Percentiles rank a stretch among this genome's conserved stretches.
Evolutionary conservation across 2,329 filamentous ascomycete species (phyloP).

Genomic region (Chrysoporthe deuterocubensis): DNA sequence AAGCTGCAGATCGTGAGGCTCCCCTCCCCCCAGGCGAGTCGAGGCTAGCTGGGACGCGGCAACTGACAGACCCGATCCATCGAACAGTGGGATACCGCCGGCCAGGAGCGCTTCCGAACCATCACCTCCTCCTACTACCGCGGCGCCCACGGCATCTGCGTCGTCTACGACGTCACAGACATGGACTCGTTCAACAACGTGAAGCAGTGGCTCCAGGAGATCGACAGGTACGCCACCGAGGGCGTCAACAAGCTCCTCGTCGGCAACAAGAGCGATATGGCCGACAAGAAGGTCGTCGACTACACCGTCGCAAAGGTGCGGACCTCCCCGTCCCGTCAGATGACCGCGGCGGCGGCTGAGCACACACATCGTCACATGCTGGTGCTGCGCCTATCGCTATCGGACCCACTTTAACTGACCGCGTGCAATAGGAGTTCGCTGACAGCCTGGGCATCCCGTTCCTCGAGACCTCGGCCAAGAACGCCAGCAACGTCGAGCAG

Average conservation of each 20-base stretch:
- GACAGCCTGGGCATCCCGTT: slow-evolving; percentile 98
- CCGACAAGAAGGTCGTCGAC: slow-evolving; percentile 99
- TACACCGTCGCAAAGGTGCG: slow-evolving; percentile 98
- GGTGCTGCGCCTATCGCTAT: slow-evolving; percentile 18
- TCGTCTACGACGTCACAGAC: slow-evolving; percentile 99
- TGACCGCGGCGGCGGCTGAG: slow-evolving; percentile 14
- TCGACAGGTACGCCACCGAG: slow-evolving; percentile 98
- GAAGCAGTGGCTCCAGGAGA: slow-evolving; percentile 99
- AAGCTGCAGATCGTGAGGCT: slow-evolving; percentile 95
- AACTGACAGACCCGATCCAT: slow-evolving; percentile 36
- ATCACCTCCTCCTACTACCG: slow-evolving; percentile 99
- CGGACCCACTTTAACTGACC: slow-evolving; percentile 27
- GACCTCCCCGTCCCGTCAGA: slow-evolving; percentile 18
- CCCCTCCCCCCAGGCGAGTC: background rate
- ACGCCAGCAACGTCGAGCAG: slow-evolving; percentile 98
- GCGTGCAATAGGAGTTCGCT: slow-evolving; percentile 79
- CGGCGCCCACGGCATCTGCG: slow-evolving; percentile 97
- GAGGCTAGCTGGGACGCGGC: background rate
- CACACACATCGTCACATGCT: slow-evolving; percentile 24
- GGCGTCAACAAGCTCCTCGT: slow-evolving; percentile 99
- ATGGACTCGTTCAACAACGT: slow-evolving; percentile 99
- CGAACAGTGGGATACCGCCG: slow-evolving; percentile 93
- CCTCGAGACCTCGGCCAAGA: slow-evolving; percentile 99
- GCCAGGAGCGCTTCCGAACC: slow-evolving; percentile 98
- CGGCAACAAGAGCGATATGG: slow-evolving; percentile 99